A percentile compares a stretch with the other conserved stretches of the same genome.
Evolutionary conservation across 2,329 filamentous ascomycete species (phyloP).

Genomic region (Calonectria leucothoes): DNA sequence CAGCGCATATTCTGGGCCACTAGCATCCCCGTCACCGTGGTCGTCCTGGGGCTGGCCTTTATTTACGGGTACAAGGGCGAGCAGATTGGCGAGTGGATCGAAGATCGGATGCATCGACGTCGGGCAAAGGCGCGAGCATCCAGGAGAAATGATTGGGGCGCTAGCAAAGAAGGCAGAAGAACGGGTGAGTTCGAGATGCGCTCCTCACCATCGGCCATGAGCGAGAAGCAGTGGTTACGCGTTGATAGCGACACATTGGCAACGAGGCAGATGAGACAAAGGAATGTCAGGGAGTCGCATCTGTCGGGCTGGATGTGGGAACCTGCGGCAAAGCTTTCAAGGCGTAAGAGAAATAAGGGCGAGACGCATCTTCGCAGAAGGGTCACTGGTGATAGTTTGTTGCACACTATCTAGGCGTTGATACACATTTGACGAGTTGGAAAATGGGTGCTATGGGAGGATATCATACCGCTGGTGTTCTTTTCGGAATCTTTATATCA

Average conservation of each 20-base stretch:
- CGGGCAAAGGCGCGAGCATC: background rate
- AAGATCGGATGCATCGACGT: background rate
- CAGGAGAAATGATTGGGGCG: background rate
- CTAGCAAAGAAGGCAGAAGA: background rate
- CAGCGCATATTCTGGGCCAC: constrained; percentile 56
- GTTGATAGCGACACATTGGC: background rate
- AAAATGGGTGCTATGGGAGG: background rate
- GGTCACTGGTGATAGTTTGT: background rate
- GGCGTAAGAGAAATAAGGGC: background rate
- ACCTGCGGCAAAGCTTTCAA: background rate
- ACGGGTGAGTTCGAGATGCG: background rate
- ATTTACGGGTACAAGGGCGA: background rate
- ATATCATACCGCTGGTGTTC: too few relatives aligned
- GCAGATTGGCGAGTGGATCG: background rate
- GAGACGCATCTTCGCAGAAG: background rate
- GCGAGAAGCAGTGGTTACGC: background rate
- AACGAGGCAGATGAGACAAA: background rate
- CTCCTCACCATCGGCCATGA: background rate
- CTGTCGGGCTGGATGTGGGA: background rate
- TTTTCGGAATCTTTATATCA: too few relatives aligned
- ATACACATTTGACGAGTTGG: background rate
- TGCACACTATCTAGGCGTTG: background rate
- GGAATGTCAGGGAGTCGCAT: background rate
- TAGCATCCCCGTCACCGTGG: constrained; percentile 51
- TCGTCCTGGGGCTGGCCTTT: background rate